Evolutionary conservation across 2,329 filamentous ascomycete species (phyloP).

Genomic region (Ophiostoma sp.): DNA sequence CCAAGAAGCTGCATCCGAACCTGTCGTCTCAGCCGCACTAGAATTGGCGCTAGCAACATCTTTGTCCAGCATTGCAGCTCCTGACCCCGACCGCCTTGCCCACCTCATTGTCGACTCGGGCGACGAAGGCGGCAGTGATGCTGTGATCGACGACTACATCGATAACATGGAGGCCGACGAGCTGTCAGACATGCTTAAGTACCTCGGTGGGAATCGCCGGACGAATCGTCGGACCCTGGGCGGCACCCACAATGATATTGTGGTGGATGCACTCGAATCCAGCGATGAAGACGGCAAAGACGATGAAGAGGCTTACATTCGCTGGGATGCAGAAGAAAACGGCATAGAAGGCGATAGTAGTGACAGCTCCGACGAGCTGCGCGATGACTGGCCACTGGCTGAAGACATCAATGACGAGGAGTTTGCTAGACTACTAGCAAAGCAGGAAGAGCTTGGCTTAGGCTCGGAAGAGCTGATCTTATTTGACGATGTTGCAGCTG

Average conservation of each 20-base stretch:
- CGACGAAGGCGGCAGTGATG: conserved; percentile 41
- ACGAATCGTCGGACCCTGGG: conserved; percentile 42
- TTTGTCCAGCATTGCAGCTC: background rate
- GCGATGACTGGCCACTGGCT: conserved; percentile 35
- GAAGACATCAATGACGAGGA: conserved; percentile 57
- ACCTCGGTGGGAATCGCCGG: conserved; percentile 31
- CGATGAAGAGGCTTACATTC: conserved; percentile 24
- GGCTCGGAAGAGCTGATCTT: conserved; percentile 54
- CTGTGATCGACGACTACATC: conserved; percentile 64
- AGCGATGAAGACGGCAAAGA: conserved; percentile 20
- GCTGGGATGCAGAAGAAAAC: conserved; percentile 31
- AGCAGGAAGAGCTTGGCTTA: conserved; percentile 59
- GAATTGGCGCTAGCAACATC: background rate
- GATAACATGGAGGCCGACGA: conserved; percentile 54
- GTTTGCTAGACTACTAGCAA: conserved; percentile 55
- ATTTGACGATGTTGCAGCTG: conserved; percentile 40
- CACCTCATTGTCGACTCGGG: conserved; percentile 18
- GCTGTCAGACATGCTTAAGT: conserved; percentile 29
- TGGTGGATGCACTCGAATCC: conserved; percentile 21
- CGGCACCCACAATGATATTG: conserved; percentile 39
- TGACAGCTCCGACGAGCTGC: conserved; percentile 22
- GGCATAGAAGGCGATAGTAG: conserved; percentile 35
- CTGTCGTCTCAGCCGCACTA: background rate
- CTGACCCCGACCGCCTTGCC: background rate
- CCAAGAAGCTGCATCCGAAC: background rate